A percentile compares a stretch with the other conserved stretches of the same genome.
These are phyloP conservation scores for Cystobasidium sp. DNA, from an alignment of 1,284 basidiomycete species.

Conservation along the genomic window DNA sequence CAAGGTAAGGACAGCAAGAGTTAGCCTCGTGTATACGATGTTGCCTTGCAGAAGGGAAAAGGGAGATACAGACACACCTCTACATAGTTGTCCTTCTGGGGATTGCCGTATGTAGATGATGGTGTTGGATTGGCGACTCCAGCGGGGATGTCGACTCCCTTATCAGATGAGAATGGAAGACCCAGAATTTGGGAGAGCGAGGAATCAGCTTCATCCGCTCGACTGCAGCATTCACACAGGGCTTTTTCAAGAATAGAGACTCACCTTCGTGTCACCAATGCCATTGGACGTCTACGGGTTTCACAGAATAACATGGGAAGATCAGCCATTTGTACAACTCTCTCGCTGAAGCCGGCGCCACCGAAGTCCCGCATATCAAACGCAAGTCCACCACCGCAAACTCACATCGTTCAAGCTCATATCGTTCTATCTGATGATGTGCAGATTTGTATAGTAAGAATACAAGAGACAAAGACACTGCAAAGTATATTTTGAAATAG, in stretches of 20 bases:
- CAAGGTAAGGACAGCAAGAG: not conserved
- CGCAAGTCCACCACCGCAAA: too few species aligned
- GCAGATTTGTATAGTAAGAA: too few species aligned
- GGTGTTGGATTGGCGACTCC: constrained; percentile 16
- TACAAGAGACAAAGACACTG: too few species aligned
- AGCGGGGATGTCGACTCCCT: constrained; percentile 4
- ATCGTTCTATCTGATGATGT: too few species aligned
- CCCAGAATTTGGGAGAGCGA: not conserved
- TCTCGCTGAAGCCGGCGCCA: too few species aligned
- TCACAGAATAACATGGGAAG: not conserved
- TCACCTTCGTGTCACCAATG: constrained; percentile 23
- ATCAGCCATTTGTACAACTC: too few species aligned
- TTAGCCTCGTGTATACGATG: not conserved
- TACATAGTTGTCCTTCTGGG: constrained; percentile 14
- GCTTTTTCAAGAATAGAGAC: not conserved
- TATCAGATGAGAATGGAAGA: not conserved
- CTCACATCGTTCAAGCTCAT: too few species aligned
- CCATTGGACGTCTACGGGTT: constrained; percentile 4
- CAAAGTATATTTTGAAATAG: too few species aligned
- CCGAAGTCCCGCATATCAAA: too few species aligned
- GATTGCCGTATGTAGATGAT: constrained; percentile 7
- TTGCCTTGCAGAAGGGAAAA: not conserved
- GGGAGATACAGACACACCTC: not conserved
- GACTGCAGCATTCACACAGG: not conserved
- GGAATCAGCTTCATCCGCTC: not conserved